Percentiles rank a stretch among this genome's conserved stretches.
Evolutionary conservation across 352 stramenopile genomes (phyloP).

Genomic region (Phytophthora boehmeriae): DNA sequence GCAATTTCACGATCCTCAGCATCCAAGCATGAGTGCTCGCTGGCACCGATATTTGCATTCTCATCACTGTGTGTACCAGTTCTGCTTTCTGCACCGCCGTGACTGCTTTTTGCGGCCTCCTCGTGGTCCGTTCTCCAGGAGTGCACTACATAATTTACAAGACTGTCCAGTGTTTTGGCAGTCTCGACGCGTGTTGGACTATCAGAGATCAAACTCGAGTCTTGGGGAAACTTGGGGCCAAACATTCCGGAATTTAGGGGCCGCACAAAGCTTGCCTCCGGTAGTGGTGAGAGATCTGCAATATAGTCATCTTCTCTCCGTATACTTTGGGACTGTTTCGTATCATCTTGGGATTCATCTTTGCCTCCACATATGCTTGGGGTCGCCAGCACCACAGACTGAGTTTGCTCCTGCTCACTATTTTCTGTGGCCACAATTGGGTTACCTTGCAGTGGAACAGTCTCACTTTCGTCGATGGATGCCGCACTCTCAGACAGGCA

Average conservation of each 20-base stretch:
- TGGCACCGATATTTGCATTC: not conserved
- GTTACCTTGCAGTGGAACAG: not conserved
- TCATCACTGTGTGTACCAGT: not conserved
- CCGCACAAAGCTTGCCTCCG: slow-evolving; percentile 11
- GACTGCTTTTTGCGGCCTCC: not conserved
- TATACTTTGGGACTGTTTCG: not conserved
- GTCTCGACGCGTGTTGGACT: slow-evolving; percentile 13
- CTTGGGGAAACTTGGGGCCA: not conserved
- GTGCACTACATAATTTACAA: slow-evolving; percentile 60
- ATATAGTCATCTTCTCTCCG: slow-evolving; percentile 4
- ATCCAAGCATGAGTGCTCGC: not conserved
- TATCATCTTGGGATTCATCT: not conserved
- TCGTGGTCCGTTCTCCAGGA: slow-evolving; percentile 38
- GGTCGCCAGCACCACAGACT: not conserved
- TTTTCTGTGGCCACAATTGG: not conserved
- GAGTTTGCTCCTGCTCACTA: not conserved
- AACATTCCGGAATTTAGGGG: slow-evolving; percentile 2
- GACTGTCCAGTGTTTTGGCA: slow-evolving; percentile 35
- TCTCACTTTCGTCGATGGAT: not conserved
- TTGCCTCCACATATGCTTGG: slow-evolving; percentile 4
- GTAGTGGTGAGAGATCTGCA: slow-evolving; percentile 7
- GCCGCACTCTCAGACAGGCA: not conserved
- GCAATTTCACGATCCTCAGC: not conserved
- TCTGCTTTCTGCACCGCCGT: not conserved
- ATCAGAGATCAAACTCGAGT: slow-evolving; percentile 1